Evolutionary conservation across 2,329 filamentous ascomycete species (phyloP).

Genomic region (Colletotrichum sublineola): DNA sequence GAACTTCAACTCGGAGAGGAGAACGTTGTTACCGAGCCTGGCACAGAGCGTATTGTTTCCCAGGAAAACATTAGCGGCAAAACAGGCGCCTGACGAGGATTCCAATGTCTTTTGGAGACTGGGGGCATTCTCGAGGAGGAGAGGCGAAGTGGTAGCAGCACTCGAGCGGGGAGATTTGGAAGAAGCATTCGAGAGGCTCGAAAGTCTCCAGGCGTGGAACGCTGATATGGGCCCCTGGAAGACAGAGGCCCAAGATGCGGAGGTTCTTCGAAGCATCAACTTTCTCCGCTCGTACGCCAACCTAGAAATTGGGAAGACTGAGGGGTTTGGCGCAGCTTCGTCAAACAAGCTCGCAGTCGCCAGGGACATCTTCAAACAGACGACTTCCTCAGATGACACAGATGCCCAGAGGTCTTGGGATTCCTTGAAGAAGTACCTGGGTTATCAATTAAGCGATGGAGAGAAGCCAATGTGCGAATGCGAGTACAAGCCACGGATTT

Average conservation of each 20-base stretch:
- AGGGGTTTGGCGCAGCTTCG: neutral
- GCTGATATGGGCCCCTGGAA: neutral
- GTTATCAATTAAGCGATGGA: neutral
- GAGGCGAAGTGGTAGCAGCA: slow-evolving; percentile 21
- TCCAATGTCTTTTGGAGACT: slow-evolving; percentile 27
- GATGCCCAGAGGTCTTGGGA: slow-evolving; percentile 9
- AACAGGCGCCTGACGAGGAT: neutral
- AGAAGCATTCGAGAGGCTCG: slow-evolving; percentile 5
- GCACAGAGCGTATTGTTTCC: slow-evolving; percentile 3
- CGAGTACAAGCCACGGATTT: slow-evolving; percentile 22
- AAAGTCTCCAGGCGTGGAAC: slow-evolving; percentile 13
- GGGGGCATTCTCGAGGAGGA: slow-evolving; percentile 25
- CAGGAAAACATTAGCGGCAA: neutral
- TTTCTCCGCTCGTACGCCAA: slow-evolving; percentile 27
- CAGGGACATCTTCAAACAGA: neutral
- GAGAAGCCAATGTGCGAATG: slow-evolving; percentile 11
- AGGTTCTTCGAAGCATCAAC: slow-evolving; percentile 24
- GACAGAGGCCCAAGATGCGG: neutral
- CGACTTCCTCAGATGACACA: neutral
- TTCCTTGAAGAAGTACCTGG: slow-evolving; percentile 1
- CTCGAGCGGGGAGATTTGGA: slow-evolving; percentile 7
- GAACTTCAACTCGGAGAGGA: neutral
- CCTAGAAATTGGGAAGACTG: slow-evolving; percentile 1
- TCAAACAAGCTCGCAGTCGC: neutral
- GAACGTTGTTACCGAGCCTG: neutral